Evolutionary conservation across 2,329 filamentous ascomycete genomes (phyloP).

Genomic region (Ascosphaera pollenicola): DNA sequence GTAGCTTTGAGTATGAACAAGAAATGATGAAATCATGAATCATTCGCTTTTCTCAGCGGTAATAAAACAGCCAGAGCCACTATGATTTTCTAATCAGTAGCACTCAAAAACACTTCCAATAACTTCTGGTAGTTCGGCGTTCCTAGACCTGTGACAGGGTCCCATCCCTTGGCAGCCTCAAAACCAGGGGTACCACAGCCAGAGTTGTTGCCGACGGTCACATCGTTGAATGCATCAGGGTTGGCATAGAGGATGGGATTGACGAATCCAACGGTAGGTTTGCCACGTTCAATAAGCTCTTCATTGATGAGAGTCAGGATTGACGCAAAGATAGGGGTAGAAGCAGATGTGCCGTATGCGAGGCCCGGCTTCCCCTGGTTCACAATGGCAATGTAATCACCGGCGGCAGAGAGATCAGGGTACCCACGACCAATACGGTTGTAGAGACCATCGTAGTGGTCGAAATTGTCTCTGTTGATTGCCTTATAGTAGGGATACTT

Average conservation of each 20-base stretch:
- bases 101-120: not conserved
- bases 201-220: constrained; percentile 23
- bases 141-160: constrained; percentile 25
- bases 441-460: constrained; percentile 24
- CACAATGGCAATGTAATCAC: constrained; percentile 18
- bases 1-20: no score
- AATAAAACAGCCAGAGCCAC: no score
- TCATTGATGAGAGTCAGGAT: constrained; percentile 45
- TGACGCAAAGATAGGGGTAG: constrained; percentile 38
- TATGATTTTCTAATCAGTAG: no score
- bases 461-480: no score
- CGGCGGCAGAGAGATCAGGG: constrained; percentile 40
- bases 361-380: constrained; percentile 15
- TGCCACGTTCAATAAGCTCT: constrained; percentile 32
- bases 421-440: constrained; percentile 33
- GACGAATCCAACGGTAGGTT: constrained; percentile 33
- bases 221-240: constrained; percentile 26
- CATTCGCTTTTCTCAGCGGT: no score
- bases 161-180: constrained; percentile 29
- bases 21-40: no score
- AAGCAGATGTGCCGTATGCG: constrained; percentile 32
- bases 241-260: constrained; percentile 38
- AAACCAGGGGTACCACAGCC: constrained; percentile 27
- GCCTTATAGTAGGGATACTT: no score
- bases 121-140: constrained; percentile 11